Evolutionary conservation across 139 green algal species (phyloP), one percentile per base, ranked within the genome.

Genomic region (Chlamydomonas applanata): DNA sequence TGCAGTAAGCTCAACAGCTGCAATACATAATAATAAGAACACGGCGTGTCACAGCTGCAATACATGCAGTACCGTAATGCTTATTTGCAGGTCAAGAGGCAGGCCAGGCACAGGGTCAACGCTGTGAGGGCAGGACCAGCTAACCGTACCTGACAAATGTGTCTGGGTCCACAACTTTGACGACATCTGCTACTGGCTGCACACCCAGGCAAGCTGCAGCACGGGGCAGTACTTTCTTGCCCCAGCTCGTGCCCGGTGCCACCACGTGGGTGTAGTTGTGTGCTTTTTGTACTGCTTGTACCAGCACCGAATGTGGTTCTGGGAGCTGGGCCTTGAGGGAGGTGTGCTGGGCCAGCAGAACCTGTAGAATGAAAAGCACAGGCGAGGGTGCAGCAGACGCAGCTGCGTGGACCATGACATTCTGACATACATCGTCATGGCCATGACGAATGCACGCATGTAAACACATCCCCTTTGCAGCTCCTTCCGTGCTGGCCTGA

Each of bases 161-260:
- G 77, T 85, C 33, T 4, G 68, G 32, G 53, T 89, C 87, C 13
- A 83, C 2, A 7, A 93, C 70, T 35, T 89, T 62, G 3, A 89
- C 62, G 0, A 97, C 92, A 60, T 98, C 94, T 24, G 80, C 89
- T 14, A 97, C 82, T 1, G 91, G 88, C 73, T 97, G 85, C 22
- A 85, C 78, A 56, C 87, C 86, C 67, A 97, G 80, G 54, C 96
- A 61, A 0, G 93, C 94, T 27, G 94, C 94, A n/a, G 87, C 88
- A 1, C 94, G 78, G 0, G 94, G 94, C 46, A 98, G 69, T 36
- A 97, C 34, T 76, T 95, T 93, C 33, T 91, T 89, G n/a, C 90
- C 94, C 69, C 90, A 92, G 22, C 91, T 91, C 35, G 56, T 89
- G 45, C 82, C 85, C 7, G 92, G 80, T 0, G 90, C 88, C 7